Evolutionary conservation across 768 basidiomycete species (phyloP).

Genomic region (Russula lepida): DNA sequence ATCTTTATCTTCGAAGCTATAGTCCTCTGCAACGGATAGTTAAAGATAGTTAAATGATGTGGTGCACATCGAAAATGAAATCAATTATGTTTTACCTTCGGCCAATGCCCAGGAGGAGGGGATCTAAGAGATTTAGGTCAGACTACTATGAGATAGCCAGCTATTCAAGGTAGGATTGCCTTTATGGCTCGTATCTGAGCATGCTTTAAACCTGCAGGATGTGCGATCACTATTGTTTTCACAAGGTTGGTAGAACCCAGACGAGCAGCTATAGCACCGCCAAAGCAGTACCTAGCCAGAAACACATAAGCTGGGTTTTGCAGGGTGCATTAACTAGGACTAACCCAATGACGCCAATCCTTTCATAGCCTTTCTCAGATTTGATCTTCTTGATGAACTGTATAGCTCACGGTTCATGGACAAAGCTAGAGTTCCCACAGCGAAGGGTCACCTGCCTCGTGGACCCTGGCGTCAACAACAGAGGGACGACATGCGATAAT

Average conservation of each 20-base stretch:
- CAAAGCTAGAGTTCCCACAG: not conserved
- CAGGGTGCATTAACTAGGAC: not conserved
- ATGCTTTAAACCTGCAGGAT: slow-evolving; percentile 30
- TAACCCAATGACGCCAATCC: slow-evolving; percentile 38
- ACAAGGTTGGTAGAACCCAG: slow-evolving; percentile 29
- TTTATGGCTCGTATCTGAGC: slow-evolving; percentile 33
- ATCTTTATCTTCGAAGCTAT: slow-evolving; percentile 23
- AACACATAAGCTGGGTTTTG: not conserved
- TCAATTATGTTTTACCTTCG: slow-evolving; percentile 26
- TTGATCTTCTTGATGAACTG: slow-evolving; percentile 34
- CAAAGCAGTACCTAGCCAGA: slow-evolving; percentile 32
- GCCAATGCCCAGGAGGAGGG: slow-evolving; percentile 30
- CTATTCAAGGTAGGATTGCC: slow-evolving; percentile 14
- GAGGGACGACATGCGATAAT: slow-evolving; percentile 25
- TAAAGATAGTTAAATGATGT: not conserved
- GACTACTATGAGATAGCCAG: slow-evolving; percentile 20
- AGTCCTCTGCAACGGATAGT: slow-evolving; percentile 28
- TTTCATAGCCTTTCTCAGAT: slow-evolving; percentile 33
- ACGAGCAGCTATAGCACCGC: slow-evolving; percentile 28
- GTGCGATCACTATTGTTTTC: slow-evolving; percentile 34
- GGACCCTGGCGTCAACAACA: slow-evolving; percentile 25
- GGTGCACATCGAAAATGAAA: not conserved
- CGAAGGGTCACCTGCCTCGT: slow-evolving; percentile 20
- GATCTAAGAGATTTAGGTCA: slow-evolving; percentile 14
- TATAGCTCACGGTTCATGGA: not conserved